phyloP scores from a whole-genome alignment of 345 rosid species.

The Melaleuca quinquenervia region DNA sequence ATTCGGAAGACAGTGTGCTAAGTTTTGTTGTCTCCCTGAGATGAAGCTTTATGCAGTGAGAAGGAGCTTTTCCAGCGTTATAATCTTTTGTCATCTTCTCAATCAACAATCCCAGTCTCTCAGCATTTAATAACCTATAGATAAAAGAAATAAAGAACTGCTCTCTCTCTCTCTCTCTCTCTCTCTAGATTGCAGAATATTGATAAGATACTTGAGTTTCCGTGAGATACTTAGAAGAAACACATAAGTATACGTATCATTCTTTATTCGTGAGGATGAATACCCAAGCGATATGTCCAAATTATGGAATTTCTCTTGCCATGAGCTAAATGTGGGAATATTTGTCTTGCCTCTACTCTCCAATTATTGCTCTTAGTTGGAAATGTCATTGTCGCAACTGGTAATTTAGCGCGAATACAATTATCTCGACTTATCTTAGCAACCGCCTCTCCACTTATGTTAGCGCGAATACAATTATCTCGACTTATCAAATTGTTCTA shows the following conservation, averaged over 20 bases:
- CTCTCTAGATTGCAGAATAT: not conserved
- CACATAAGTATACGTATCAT: not conserved
- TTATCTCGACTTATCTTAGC: not conserved
- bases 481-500: not conserved
- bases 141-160: not conserved
- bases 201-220: not conserved
- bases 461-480: not conserved
- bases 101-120: not conserved
- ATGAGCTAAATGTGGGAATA: not conserved
- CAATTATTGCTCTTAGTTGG: not conserved
- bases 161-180: not conserved
- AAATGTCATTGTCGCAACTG: not conserved
- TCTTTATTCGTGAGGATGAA: not conserved
- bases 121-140: not conserved
- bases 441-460: not conserved
- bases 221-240: not conserved
- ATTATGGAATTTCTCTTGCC: not conserved
- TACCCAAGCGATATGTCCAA: not conserved
- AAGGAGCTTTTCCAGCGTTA: constrained; percentile 26
- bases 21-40: not conserved
- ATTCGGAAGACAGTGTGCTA: constrained; percentile 24
- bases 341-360: not conserved
- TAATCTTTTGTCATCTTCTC: constrained; percentile 12
- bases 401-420: not conserved
- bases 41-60: constrained; percentile 27